Conservation (phyloP, 441 rosid species). For the Iberis amara region DNA sequence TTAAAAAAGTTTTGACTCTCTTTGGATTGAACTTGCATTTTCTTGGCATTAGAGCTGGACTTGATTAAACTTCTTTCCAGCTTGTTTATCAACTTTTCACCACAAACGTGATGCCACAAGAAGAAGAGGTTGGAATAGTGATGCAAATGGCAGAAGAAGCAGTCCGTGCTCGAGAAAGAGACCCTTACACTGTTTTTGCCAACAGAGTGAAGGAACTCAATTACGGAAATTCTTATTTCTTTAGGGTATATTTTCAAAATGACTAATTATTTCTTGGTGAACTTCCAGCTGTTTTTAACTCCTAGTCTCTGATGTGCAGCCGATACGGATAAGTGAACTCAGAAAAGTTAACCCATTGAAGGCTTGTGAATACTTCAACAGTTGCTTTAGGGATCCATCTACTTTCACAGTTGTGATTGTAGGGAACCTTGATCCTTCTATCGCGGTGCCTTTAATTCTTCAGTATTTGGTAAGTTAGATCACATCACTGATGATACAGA, state of each 20-base stretch:
- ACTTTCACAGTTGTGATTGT: slow-evolving; percentile 80
- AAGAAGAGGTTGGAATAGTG: slow-evolving; percentile 89
- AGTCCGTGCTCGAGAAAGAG: slow-evolving; percentile 89
- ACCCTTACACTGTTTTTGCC: slow-evolving; percentile 84
- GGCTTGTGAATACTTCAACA: slow-evolving; percentile 84
- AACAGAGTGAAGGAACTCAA: slow-evolving; percentile 89
- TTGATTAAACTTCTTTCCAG: slow-evolving; percentile 35
- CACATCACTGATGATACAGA: slow-evolving; percentile 19
- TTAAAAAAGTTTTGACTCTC: not conserved
- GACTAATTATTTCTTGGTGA: slow-evolving; percentile 13
- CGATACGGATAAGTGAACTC: slow-evolving; percentile 71
- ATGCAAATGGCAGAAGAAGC: slow-evolving; percentile 98
- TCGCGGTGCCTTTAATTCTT: slow-evolving; percentile 68
- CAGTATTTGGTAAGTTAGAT: slow-evolving; percentile 72
- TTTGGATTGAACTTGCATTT: slow-evolving; percentile 8
- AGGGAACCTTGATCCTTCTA: slow-evolving; percentile 75
- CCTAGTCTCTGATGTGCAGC: slow-evolving; percentile 46
- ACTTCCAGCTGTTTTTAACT: slow-evolving; percentile 22
- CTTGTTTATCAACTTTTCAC: slow-evolving; percentile 81
- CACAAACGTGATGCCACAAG: slow-evolving; percentile 71
- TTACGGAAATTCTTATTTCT: slow-evolving; percentile 85
- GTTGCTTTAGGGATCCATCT: slow-evolving; percentile 90
- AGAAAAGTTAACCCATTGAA: slow-evolving; percentile 72
- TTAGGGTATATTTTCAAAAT: slow-evolving; percentile 51
- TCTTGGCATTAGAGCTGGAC: slow-evolving; percentile 1